Conservation (phyloP, 2,329 filamentous ascomycete species). For the Botryosphaeria dothidea region DNA sequence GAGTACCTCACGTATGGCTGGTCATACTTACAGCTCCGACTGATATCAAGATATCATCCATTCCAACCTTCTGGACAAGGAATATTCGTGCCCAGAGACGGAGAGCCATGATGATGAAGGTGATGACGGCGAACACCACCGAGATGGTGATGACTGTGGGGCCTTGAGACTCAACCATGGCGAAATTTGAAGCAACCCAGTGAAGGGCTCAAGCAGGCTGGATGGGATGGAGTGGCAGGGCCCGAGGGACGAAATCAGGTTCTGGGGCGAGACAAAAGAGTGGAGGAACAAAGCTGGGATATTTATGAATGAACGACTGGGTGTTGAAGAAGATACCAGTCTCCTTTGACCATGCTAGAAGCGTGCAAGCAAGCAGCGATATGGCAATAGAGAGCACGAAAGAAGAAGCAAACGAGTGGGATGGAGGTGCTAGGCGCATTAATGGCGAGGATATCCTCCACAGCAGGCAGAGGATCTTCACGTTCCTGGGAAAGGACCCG, state of each 20-base stretch:
- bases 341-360: background rate
- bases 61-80: conserved; percentile 35
- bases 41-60: conserved; percentile 33
- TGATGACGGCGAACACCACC: conserved; percentile 41
- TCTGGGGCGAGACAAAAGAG: background rate
- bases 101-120: conserved; percentile 39
- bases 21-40: conserved; percentile 26
- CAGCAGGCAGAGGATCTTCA: conserved; percentile 12
- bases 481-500: conserved; percentile 6
- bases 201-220: conserved; percentile 1
- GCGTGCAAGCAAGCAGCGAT: background rate
- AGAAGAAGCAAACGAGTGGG: conserved; percentile 1
- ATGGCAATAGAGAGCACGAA: conserved; percentile 5
- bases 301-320: background rate
- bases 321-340: background rate
- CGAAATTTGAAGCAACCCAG: background rate
- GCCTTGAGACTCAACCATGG: conserved; percentile 17
- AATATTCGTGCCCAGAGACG: conserved; percentile 43
- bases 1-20: background rate
- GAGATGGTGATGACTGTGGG: conserved; percentile 33
- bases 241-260: background rate
- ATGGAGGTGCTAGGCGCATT: background rate
- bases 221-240: background rate
- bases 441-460: conserved; percentile 1
- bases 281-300: conserved; percentile 1